A percentile compares a stretch with the other conserved stretches of the same genome.
phyloP scores from a whole-genome alignment of 345 rosid genomes.

The Leavenworthia alabamica region DNA sequence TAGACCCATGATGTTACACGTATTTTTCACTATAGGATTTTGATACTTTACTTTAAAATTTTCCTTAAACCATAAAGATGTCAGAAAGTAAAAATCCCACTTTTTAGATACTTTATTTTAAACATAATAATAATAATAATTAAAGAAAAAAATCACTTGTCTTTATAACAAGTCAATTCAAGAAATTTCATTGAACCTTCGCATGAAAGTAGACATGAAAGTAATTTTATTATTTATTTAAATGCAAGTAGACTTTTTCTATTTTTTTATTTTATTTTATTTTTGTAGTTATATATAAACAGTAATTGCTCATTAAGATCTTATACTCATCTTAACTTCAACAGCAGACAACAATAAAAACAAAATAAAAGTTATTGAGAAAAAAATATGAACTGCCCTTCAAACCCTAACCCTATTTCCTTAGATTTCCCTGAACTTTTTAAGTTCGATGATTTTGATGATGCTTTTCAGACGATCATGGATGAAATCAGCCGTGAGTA shows the following conservation, averaged over 20 bases:
- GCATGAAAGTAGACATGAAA: conserved; percentile 14
- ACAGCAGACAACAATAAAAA: background rate
- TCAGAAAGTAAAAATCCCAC: conserved; percentile 13
- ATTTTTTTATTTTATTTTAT: background rate
- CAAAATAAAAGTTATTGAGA: background rate
- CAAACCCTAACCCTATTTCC: conserved; percentile 28
- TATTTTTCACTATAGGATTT: background rate
- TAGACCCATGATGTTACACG: conserved; percentile 11
- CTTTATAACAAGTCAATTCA: background rate
- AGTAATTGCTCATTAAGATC: conserved; percentile 4
- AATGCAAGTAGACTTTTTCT: conserved; percentile 9
- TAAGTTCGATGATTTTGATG: conserved; percentile 12
- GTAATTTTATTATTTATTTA: background rate
- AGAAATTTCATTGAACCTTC: conserved; percentile 21
- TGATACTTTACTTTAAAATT: background rate
- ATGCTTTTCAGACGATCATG: conserved; percentile 18
- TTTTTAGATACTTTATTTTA: background rate
- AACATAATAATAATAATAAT: background rate
- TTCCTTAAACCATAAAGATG: background rate
- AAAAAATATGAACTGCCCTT: conserved; percentile 26
- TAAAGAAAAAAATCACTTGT: conserved; percentile 4
- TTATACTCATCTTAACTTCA: conserved; percentile 13
- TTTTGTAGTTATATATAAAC: conserved; percentile 15
- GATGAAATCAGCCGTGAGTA: conserved; percentile 18
- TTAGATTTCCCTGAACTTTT: conserved; percentile 7